phyloP scores from a whole-genome alignment of 2,329 filamentous ascomycete species.

The Cladosporium austrohemisphaericum region DNA sequence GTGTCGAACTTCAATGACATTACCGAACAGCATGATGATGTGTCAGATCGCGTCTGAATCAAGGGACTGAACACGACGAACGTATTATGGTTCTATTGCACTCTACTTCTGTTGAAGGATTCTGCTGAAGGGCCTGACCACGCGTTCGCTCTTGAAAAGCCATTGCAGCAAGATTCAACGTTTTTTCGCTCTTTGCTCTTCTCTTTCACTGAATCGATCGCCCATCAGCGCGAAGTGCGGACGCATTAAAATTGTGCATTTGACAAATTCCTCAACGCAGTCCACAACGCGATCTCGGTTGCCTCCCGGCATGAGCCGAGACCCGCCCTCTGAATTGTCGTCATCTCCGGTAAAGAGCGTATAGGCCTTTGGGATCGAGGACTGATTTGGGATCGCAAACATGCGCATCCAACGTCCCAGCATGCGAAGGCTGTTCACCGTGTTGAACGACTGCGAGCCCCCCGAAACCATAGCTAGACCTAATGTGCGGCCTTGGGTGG shows the following conservation, averaged over 20 bases:
- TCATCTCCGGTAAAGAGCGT: slow-evolving; percentile 49
- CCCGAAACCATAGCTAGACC: slow-evolving; percentile 61
- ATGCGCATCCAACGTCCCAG: slow-evolving; percentile 56
- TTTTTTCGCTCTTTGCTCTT: slow-evolving; percentile 4
- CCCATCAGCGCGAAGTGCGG: slow-evolving; percentile 58
- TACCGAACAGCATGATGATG: neutral
- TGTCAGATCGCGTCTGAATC: neutral
- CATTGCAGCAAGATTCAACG: neutral
- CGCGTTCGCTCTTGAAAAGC: neutral
- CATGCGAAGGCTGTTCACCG: slow-evolving; percentile 62
- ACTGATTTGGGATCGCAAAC: slow-evolving; percentile 59
- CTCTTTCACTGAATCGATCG: slow-evolving; percentile 60
- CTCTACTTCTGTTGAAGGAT: neutral
- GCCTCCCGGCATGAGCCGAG: slow-evolving; percentile 23
- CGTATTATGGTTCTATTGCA: neutral
- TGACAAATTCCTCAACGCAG: slow-evolving; percentile 67
- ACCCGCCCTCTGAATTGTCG: slow-evolving; percentile 24
- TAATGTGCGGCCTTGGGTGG: slow-evolving; percentile 63
- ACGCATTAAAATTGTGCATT: slow-evolving; percentile 63
- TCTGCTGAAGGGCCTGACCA: no score
- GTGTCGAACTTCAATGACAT: neutral
- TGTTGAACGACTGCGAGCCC: slow-evolving; percentile 65
- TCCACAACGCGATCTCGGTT: slow-evolving; percentile 29
- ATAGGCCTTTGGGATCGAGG: slow-evolving; percentile 60
- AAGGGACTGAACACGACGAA: neutral